Conservation (phyloP, 192 early-diverging fungal species). For the Coemansia pectinata region DNA sequence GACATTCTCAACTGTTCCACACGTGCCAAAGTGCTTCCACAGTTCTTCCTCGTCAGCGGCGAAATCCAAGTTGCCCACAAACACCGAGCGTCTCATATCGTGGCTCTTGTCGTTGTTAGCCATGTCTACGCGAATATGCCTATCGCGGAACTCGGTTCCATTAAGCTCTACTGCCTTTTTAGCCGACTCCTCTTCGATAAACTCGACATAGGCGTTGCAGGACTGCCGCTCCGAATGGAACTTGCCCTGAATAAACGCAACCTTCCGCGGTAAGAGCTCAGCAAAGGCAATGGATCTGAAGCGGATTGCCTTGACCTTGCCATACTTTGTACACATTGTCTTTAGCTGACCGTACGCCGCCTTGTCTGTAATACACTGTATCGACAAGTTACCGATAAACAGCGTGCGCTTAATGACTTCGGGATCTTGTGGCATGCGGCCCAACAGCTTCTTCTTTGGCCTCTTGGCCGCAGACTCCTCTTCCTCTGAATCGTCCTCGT, state of each 20-base stretch:
- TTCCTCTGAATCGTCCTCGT: slow-evolving; percentile 19
- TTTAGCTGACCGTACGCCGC: slow-evolving; percentile 68
- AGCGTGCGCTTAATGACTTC: slow-evolving; percentile 72
- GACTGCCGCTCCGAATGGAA: slow-evolving; percentile 83
- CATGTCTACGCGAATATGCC: slow-evolving; percentile 86
- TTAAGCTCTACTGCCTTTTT: slow-evolving; percentile 65
- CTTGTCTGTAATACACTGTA: slow-evolving; percentile 68
- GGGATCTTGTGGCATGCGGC: slow-evolving; percentile 52
- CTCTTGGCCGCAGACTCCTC: slow-evolving; percentile 18
- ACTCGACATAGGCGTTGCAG: slow-evolving; percentile 92
- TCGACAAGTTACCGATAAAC: slow-evolving; percentile 92
- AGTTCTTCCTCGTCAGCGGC: slow-evolving; percentile 72
- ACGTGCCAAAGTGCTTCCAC: slow-evolving; percentile 69
- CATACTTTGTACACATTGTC: slow-evolving; percentile 63
- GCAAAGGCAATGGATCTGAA: slow-evolving; percentile 83
- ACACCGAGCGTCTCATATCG: slow-evolving; percentile 80
- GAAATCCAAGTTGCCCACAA: slow-evolving; percentile 73
- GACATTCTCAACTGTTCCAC: slow-evolving; percentile 76
- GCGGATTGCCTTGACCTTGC: slow-evolving; percentile 80
- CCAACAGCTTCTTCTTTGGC: slow-evolving; percentile 44
- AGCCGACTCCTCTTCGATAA: slow-evolving; percentile 59
- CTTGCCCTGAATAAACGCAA: slow-evolving; percentile 79
- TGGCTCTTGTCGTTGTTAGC: slow-evolving; percentile 54
- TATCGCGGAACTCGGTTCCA: slow-evolving; percentile 77
- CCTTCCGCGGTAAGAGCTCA: slow-evolving; percentile 60